phyloP scores from a whole-genome alignment of 495 filamentous ascomycete species.

The Penicillium chermesinum region DNA sequence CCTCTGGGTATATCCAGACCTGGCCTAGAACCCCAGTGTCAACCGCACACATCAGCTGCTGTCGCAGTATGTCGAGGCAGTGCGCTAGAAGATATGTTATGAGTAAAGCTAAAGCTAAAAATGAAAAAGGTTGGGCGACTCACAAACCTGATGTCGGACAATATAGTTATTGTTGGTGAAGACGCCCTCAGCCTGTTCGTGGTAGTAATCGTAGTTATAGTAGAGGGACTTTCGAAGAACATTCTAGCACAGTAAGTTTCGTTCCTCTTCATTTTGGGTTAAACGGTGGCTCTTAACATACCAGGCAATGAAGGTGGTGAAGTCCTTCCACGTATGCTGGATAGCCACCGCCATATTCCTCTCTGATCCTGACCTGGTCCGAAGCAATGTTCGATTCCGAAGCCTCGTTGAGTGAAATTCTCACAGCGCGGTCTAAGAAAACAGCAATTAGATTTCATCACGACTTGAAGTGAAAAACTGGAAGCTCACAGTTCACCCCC shows the following conservation, averaged over 20 bases:
- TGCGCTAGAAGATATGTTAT: constrained; percentile 29
- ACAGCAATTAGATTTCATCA: not conserved
- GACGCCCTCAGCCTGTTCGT: constrained; percentile 35
- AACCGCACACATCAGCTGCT: constrained; percentile 52
- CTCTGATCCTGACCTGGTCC: constrained; percentile 47
- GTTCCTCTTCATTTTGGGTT: no score
- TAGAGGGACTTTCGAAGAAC: constrained; percentile 50
- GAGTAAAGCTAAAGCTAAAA: not conserved
- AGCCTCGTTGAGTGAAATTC: constrained; percentile 35
- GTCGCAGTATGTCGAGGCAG: constrained; percentile 51
- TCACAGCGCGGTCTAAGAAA: constrained; percentile 32
- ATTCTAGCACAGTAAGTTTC: constrained; percentile 27
- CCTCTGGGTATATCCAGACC: constrained; percentile 43
- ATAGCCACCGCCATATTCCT: constrained; percentile 49
- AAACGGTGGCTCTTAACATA: constrained; percentile 10
- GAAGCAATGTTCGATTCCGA: constrained; percentile 33
- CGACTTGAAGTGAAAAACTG: not conserved
- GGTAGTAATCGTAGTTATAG: constrained; percentile 56
- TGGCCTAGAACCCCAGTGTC: constrained; percentile 50
- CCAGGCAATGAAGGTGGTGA: constrained; percentile 55
- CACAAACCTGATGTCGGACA: constrained; percentile 45
- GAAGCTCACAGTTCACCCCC: constrained; percentile 43
- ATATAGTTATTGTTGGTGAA: constrained; percentile 48
- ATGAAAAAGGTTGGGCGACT: constrained; percentile 9
- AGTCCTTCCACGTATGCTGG: constrained; percentile 53